Conservation (phyloP, 768 basidiomycete genomes). For the Bullera alba region DNA sequence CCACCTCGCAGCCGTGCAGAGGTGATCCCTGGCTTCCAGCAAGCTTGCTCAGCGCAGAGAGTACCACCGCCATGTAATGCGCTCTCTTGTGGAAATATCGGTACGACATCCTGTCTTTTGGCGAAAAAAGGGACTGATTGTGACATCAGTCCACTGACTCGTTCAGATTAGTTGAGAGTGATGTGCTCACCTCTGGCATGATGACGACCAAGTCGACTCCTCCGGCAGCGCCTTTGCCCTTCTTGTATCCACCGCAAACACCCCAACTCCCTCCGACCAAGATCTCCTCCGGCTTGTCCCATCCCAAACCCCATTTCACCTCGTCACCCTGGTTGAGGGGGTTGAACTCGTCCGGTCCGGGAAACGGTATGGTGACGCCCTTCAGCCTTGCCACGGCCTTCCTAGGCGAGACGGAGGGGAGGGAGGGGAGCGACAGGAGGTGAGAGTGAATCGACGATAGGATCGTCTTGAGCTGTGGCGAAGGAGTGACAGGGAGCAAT, state of each 20-base stretch:
- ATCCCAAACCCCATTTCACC: slow-evolving; percentile 81
- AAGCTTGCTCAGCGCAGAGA: slow-evolving; percentile 51
- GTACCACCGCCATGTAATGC: slow-evolving; percentile 77
- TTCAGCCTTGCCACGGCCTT: slow-evolving; percentile 52
- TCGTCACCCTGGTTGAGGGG: slow-evolving; percentile 9
- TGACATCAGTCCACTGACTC: background rate
- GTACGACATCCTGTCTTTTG: slow-evolving; percentile 84
- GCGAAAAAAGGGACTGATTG: slow-evolving; percentile 68
- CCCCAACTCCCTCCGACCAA: slow-evolving; percentile 80
- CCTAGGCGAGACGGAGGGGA: slow-evolving; percentile 60
- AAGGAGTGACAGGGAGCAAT: slow-evolving; percentile 20
- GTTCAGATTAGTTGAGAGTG: slow-evolving; percentile 45
- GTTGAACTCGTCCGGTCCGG: slow-evolving; percentile 46
- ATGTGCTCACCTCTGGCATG: slow-evolving; percentile 77
- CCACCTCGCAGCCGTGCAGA: slow-evolving; percentile 18
- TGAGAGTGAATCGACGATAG: slow-evolving; percentile 69
- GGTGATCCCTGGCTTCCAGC: slow-evolving; percentile 7
- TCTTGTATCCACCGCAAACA: slow-evolving; percentile 66
- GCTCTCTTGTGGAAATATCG: slow-evolving; percentile 89
- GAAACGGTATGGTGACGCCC: slow-evolving; percentile 55
- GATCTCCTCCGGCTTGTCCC: slow-evolving; percentile 68
- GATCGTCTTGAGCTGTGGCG: slow-evolving; percentile 51
- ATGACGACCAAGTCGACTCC: slow-evolving; percentile 74
- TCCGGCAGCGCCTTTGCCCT: slow-evolving; percentile 57
- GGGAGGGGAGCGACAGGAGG: slow-evolving; percentile 56